Percentiles rank a stretch among this genome's conserved stretches.
Conservation (phyloP, 1,139 yeast genomes). For the Saccharomyces hybrid region DNA sequence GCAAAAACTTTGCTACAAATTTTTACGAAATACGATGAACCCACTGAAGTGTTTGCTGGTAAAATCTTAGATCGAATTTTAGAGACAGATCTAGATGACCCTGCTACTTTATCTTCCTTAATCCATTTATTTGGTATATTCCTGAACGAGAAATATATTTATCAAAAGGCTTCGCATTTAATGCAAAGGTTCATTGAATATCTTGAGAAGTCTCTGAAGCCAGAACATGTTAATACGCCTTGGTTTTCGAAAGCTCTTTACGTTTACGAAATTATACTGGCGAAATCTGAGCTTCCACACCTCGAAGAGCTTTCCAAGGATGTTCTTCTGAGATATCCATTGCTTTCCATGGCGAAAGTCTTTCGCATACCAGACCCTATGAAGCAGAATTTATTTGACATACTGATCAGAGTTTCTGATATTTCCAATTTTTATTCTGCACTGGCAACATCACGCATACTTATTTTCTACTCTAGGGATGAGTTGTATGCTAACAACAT, state of each 20-base stretch:
- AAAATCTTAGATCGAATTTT: constrained; percentile 34
- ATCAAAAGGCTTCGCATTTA: constrained; percentile 24
- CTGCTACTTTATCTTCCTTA: constrained; percentile 37
- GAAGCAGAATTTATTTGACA: constrained; percentile 37
- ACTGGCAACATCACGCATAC: constrained; percentile 42
- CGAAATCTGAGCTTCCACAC: constrained; percentile 40
- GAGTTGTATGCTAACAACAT: constrained; percentile 37
- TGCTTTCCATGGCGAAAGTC: constrained; percentile 17
- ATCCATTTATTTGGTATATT: constrained; percentile 44
- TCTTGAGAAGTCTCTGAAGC: constrained; percentile 35
- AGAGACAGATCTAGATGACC: constrained; percentile 29
- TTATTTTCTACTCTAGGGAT: constrained; percentile 46
- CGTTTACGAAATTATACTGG: constrained; percentile 43
- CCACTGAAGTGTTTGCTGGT: constrained; percentile 27
- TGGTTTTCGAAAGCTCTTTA: constrained; percentile 48
- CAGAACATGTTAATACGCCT: constrained; percentile 35
- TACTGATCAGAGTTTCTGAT: constrained; percentile 36
- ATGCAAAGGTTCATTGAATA: constrained; percentile 35
- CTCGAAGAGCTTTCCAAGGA: constrained; percentile 24
- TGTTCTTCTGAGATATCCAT: constrained; percentile 21
- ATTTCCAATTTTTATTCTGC: constrained; percentile 43
- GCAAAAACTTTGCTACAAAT: constrained; percentile 40
- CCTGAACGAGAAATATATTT: constrained; percentile 29
- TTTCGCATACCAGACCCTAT: constrained; percentile 31
- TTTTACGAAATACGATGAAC: constrained; percentile 17